phyloP scores from a whole-genome alignment of 305 asterid genomes.

The Solanum hybrid region DNA sequence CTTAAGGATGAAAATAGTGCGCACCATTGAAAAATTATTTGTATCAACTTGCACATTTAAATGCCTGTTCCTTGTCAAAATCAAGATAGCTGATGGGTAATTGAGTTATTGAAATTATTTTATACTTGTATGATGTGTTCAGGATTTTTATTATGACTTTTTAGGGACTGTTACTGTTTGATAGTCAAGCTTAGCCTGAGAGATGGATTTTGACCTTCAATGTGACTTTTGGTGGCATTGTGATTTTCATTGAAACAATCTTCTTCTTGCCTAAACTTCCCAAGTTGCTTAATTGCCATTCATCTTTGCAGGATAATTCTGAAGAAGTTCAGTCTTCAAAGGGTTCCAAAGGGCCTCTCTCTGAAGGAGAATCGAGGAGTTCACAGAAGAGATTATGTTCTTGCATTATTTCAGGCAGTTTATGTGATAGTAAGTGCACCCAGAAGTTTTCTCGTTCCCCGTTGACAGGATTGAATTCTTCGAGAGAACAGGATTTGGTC shows the following conservation, averaged over 20 bases:
- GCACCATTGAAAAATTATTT: not conserved
- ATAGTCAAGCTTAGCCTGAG: not conserved
- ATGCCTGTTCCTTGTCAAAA: not conserved
- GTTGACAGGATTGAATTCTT: conserved; percentile 13
- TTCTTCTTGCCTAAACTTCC: not conserved
- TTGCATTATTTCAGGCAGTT: conserved; percentile 4
- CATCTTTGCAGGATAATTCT: conserved; percentile 15
- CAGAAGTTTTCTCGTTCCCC: conserved; percentile 5
- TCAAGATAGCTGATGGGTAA: not conserved
- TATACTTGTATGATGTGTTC: not conserved
- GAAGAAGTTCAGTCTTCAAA: conserved; percentile 6
- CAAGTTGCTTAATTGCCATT: not conserved
- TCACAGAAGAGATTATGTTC: conserved; percentile 9
- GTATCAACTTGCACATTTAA: not conserved
- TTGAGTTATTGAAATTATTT: not conserved
- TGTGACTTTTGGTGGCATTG: not conserved
- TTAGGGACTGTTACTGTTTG: not conserved
- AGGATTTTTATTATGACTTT: not conserved
- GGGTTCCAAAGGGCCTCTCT: conserved; percentile 13
- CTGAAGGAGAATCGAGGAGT: conserved; percentile 10
- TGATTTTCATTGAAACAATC: not conserved
- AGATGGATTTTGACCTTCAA: not conserved
- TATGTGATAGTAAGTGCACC: conserved; percentile 18
- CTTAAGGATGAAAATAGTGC: not conserved
- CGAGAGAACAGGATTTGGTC: conserved; percentile 8